Evolutionary conservation across 2,329 filamentous ascomycete genomes (phyloP), one percentile per base, ranked within the genome.

Genomic region (Ceratocystis colombiana): DNA sequence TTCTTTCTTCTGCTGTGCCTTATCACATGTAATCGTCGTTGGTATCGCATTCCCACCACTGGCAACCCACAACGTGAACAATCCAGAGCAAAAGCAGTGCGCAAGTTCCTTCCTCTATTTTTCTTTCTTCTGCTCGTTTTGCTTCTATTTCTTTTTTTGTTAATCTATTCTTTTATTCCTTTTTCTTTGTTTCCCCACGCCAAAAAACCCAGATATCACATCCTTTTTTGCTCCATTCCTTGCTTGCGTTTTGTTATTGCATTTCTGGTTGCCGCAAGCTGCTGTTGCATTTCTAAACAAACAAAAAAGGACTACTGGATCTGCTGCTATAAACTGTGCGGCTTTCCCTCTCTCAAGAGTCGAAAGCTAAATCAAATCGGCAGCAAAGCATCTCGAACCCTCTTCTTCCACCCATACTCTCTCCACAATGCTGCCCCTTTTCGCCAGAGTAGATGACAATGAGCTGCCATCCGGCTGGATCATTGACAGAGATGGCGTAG

Each of bases 391-490:
- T n/a, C 33, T 6, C 3, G 28, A 30, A 33, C 15, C 7, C 8
- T 17, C 12, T 28, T 17, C 0, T 57, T 30, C 10, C 37, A 45
- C 33, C 28, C 15, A 57, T 25, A 7, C 41, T 41, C 17, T 55
- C 33, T 41, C 15, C 41, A 41, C 25, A 37, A 66, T 66, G 61
- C 10, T 53, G 10, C 45, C 7, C n/a, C 25, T 67, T 10, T 59
- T 64, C 17, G 7, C 20, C n/a, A 64, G 61, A 44, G 61, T 20
- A 8, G 41, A 41, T 20, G 33, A 50, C 50, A 46, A 61, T n/a
- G 67, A 70, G 45, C 55, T 72, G 44, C 71, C 71, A 7, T 62
- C 68, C 15, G 71, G 71, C 62, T 72, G 70, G 70, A 70, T 73
- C 12, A 67, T 70, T 2, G 71, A 72, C 64, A 68, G 71, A 44